Base-by-base conservation (phyloP, 345 rosid species). In the Eucalyptus curtisii region DNA sequence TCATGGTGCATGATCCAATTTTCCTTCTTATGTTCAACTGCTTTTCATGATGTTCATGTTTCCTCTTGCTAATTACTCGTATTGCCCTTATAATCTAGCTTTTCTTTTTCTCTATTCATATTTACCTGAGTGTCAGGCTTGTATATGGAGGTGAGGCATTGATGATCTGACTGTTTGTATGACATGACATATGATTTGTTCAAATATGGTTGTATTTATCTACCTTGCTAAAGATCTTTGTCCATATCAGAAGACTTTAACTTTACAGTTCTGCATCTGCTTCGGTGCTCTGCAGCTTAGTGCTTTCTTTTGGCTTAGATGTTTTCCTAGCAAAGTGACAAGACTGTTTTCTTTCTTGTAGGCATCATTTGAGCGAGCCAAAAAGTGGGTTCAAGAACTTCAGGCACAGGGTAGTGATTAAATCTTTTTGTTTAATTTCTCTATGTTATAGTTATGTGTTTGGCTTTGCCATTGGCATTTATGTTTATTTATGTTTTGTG, bases 311-410 rank as follows among this genome's bases (percentile, higher is more conserved):
- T 37, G 27, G 47, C 14, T 20, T 87, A 27, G 19, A 30, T 25
- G 40, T 87, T 59, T 49, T 86, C 49, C 82, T 87, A 44, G 40
- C 80, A 44, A 22, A 5, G 42, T 17, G 64, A 66, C 87, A 52
- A 31, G 37, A 16, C 47, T 86, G 20, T 49, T 44, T 49, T 76
- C 59, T 66, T n/a, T 66, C 81, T 86, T 90, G 88, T 57, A 97
- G 99, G 94, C 95, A 37, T 98, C 99, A 59, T 98, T 98, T 93
- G 99, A 97, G 88, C 94, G 96, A 89, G 99, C 99, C 7, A 96
- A 96, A 91, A 97, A 96, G 93, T 97, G 99, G 98, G 98, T 97
- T 86, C 98, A 97, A 92, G 99, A 97, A 91, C 98, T 98, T 90
- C 99, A 93, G 86, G 93, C 97, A 88, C 99, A 98, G 95, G 99